Evolutionary conservation across 352 stramenopile species (phyloP), one percentile per base, ranked within the genome.

Genomic region (Globisporangium irregulare): DNA sequence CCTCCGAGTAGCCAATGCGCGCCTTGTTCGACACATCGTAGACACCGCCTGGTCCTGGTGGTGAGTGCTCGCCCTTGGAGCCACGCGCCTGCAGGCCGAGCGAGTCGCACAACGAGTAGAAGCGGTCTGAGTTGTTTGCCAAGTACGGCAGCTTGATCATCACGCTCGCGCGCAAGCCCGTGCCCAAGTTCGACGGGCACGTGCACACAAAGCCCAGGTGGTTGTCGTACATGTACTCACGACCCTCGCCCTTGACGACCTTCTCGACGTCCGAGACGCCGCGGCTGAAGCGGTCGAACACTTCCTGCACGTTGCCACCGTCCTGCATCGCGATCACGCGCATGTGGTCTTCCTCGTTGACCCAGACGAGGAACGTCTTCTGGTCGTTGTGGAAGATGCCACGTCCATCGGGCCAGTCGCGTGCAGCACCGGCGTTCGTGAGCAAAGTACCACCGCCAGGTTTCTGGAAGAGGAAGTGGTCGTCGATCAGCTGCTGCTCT

Each of bases 1-100:
- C 92, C 72, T 98, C 95, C 48, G 88, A 97, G 66, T 97, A 97
- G 10, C 95, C 95, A 64, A 98, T 91, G 55, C 93, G 80, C 56
- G 97, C 91, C 65, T 97, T 94, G 84, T 98, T 98, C 7, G 92
- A 98, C 67, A 98, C 87, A 64, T 98, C 95, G 76, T 93, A 98
- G 62, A 98, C 92, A 46, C 93, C 90, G 24, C 87, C 90, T 3
- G 84, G 36, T 97, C 70, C 70, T 22, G 86, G 80, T 18, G 86
- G 87, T 41, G 81, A 94, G 73, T 96, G 90, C 67, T 97, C 89
- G 41, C 90, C 90, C 29, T 83, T 82, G 22, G 84, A 91, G 29
- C 89, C 90, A 54, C 90, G 84, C 32, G 90, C 80, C 73, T 97
- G 89, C 20, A 96, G 77, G 4, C 89, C 85, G 14, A 92, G 75